Base-by-base conservation (phyloP, 2,329 filamentous ascomycete genomes). In the Fusarium zealandicum region DNA sequence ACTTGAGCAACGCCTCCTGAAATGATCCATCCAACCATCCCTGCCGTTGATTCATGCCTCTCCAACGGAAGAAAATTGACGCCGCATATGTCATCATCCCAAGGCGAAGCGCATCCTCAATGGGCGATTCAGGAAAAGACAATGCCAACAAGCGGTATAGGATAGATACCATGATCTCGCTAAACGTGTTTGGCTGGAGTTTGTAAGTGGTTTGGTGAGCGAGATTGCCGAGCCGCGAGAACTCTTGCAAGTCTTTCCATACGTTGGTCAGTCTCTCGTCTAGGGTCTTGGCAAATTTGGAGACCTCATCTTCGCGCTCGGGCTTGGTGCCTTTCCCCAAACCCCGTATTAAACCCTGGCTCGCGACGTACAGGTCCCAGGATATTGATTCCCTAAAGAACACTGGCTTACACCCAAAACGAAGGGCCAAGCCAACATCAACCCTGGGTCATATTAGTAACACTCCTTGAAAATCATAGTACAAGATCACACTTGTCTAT, bases 61-160 rank as follows among this genome's bases (percentile, higher is more conserved):
- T 38, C 57, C 61, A 65, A 2, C 53, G 43, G 10, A 60, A 64
- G 30, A 67, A 67, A 1, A 62, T 40, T 6, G 35, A 8, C 0
- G 54, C 37, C 9, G 57, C 18, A 7, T 55, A 65, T 2, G 30
- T 17, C 28, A 54, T 48, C 51, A 66, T 55, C 1, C 47, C 64
- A 4, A 65, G 11, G 4, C 62, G 38, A 2, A 65, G 10, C 6
- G 45, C 31, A 5, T 63, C 51, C 5, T 51, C 37, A 9, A 52
- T 1, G 2, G 51, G 36, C 3, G 33, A 49, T 4, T 44, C 32
- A 1, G 45, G 17, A 7, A 47, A 48, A 5, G 51, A 43, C 1
- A 63, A 8, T 3, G 59, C 43, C n/a, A 65, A 37, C 2, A 65
- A 28, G n/a, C 62, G 32, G 32, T 63, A 63, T 2, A 61, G 20